phyloP scores from a whole-genome alignment of 495 filamentous ascomycete species.

The Staphylotrichum tortipilum region DNA sequence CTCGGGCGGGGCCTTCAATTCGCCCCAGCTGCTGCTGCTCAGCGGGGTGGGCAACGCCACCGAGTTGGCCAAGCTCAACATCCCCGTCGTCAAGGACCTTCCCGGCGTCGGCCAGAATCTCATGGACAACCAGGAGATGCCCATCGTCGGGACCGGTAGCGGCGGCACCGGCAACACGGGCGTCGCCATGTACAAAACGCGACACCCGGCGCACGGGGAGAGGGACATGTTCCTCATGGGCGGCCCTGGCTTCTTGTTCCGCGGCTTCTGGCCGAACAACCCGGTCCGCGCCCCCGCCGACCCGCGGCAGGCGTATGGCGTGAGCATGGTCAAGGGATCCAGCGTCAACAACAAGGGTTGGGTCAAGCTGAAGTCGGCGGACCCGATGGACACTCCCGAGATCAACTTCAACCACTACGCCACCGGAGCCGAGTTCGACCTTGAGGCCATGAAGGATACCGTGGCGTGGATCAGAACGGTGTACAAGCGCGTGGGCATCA shows the following conservation, averaged over 20 bases:
- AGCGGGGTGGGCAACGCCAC: slow-evolving; percentile 1
- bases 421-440: slow-evolving; percentile 19
- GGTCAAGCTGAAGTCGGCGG: slow-evolving; percentile 22
- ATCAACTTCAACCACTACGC: slow-evolving; percentile 34
- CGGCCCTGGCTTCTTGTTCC: slow-evolving; percentile 30
- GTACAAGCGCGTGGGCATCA: slow-evolving; percentile 24
- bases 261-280: slow-evolving; percentile 33
- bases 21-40: neutral
- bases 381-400: slow-evolving; percentile 30
- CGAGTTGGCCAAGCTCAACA: neutral
- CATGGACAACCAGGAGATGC: slow-evolving; percentile 5
- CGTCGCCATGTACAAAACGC: slow-evolving; percentile 29
- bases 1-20: neutral
- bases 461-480: slow-evolving; percentile 27
- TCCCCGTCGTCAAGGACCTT: neutral
- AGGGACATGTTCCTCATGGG: slow-evolving; percentile 34
- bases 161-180: slow-evolving; percentile 20
- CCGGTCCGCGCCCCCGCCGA: slow-evolving; percentile 21
- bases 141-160: slow-evolving; percentile 22
- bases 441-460: slow-evolving; percentile 32
- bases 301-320: slow-evolving; percentile 22
- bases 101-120: neutral
- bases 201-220: slow-evolving; percentile 28
- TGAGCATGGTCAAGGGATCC: slow-evolving; percentile 31
- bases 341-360: slow-evolving; percentile 28